These are phyloP conservation scores for Inga leiocalycina DNA, from an alignment of 306 rosid genomes.

Conservation along the genomic window DNA sequence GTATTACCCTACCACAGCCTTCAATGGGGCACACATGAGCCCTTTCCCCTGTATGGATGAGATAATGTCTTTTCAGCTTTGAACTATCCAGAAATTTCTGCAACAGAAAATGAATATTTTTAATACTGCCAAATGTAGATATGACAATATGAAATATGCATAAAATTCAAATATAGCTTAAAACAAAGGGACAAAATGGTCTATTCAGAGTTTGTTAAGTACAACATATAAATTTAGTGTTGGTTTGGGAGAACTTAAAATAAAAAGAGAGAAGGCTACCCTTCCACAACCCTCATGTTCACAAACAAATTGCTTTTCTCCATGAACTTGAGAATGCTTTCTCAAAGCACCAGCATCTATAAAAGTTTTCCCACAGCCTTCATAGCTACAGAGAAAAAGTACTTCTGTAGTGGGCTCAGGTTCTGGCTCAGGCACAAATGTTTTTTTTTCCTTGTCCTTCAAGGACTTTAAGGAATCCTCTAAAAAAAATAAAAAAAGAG, in stretches of 20 bases:
- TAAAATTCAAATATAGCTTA: not conserved
- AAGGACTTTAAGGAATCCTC: constrained; percentile 72
- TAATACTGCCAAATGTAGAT: not conserved
- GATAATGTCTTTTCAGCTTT: constrained; percentile 91
- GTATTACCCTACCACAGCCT: constrained; percentile 98
- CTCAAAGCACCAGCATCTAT: constrained; percentile 95
- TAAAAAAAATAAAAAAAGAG: constrained; percentile 40
- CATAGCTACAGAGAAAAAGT: constrained; percentile 96
- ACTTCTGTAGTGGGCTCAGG: constrained; percentile 98
- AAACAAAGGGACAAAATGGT: not conserved
- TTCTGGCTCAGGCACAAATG: constrained; percentile 79
- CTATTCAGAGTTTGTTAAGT: too few relatives aligned
- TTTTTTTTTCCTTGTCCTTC: constrained; percentile 72
- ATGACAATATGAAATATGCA: not conserved
- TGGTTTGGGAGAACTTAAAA: too few relatives aligned
- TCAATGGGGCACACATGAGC: constrained; percentile 91
- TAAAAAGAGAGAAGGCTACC: constrained; percentile 47
- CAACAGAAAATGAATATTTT: constrained; percentile 38
- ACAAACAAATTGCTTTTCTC: constrained; percentile 89
- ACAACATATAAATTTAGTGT: not conserved
- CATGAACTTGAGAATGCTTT: constrained; percentile 97
- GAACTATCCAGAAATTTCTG: constrained; percentile 99
- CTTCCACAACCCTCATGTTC: constrained; percentile 92
- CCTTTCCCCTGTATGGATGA: constrained; percentile 93
- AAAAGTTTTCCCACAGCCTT: constrained; percentile 94